phyloP scores from a whole-genome alignment of 2,329 filamentous ascomycete genomes.

The Paraphaeosphaeria sporulosa region DNA sequence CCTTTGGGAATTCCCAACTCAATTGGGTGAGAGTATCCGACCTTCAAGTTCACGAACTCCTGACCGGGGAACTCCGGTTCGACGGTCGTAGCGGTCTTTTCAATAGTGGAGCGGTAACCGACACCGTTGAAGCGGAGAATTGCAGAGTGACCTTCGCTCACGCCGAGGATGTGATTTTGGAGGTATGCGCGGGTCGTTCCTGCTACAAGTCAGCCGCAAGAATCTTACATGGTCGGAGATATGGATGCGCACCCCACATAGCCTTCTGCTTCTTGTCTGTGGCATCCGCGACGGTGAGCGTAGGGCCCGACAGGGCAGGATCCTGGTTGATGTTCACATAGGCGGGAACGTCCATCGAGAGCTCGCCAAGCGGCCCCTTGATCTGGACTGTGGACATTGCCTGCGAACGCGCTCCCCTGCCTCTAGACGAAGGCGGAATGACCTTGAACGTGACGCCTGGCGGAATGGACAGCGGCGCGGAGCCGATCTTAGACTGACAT shows the following conservation, averaged over 20 bases:
- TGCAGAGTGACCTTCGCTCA: slow-evolving; percentile 94
- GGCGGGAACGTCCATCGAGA: slow-evolving; percentile 79
- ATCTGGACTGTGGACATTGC: slow-evolving; percentile 75
- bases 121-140: slow-evolving; percentile 94
- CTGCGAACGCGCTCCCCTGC: slow-evolving; percentile 68
- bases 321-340: slow-evolving; percentile 79
- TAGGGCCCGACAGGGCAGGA: slow-evolving; percentile 66
- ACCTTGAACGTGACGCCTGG: slow-evolving; percentile 71
- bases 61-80: slow-evolving; percentile 77
- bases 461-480: slow-evolving; percentile 60
- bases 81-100: slow-evolving; percentile 74
- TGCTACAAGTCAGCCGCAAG: slow-evolving; percentile 47
- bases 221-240: slow-evolving; percentile 14
- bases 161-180: slow-evolving; percentile 88
- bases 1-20: slow-evolving; percentile 85
- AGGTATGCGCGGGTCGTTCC: slow-evolving; percentile 91
- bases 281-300: slow-evolving; percentile 73
- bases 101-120: slow-evolving; percentile 89
- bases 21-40: slow-evolving; percentile 95
- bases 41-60: slow-evolving; percentile 90
- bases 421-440: slow-evolving; percentile 68
- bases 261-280: slow-evolving; percentile 78
- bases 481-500: slow-evolving; percentile 82
- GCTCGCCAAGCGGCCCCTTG: slow-evolving; percentile 80
- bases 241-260: slow-evolving; percentile 83